A percentile compares a stretch with the other conserved stretches of the same genome.
These are phyloP conservation scores for Friedmanniomyces endolithicus DNA, from an alignment of 495 filamentous ascomycete genomes.

Conservation along the genomic window DNA sequence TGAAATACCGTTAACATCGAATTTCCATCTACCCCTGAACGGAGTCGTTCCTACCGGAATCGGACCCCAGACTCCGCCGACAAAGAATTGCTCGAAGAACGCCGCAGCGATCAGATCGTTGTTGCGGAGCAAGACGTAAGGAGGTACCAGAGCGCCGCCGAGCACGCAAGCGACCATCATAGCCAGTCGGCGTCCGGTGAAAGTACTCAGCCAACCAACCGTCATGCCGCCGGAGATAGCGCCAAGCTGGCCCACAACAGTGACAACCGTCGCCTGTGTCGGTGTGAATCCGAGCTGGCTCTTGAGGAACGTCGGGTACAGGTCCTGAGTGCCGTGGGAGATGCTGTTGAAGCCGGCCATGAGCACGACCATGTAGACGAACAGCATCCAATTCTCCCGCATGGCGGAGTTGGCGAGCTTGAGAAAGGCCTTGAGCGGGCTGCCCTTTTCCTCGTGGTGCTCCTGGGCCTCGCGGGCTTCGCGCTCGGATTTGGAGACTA, in stretches of 20 bases:
- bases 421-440: slow-evolving; percentile 26
- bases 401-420: slow-evolving; percentile 24
- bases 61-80: slow-evolving; percentile 29
- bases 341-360: slow-evolving; percentile 33
- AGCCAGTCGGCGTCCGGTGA: slow-evolving; percentile 30
- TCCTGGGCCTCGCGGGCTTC: slow-evolving; percentile 29
- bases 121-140: slow-evolving; percentile 27
- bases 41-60: slow-evolving; percentile 10
- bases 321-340: slow-evolving; percentile 36
- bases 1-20: slow-evolving; percentile 2
- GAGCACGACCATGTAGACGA: slow-evolving; percentile 30
- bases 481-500: slow-evolving; percentile 47
- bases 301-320: slow-evolving; percentile 36
- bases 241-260: slow-evolving; percentile 30
- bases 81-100: slow-evolving; percentile 33
- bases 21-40: too few relatives aligned
- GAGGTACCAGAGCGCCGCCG: slow-evolving; percentile 28
- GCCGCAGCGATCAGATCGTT: slow-evolving; percentile 26
- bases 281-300: slow-evolving; percentile 28
- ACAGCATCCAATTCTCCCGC: slow-evolving; percentile 31
- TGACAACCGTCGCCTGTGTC: slow-evolving; percentile 30
- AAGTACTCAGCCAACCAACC: slow-evolving; percentile 30
- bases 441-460: slow-evolving; percentile 24
- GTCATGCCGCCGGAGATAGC: slow-evolving; percentile 27
- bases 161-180: slow-evolving; percentile 30